A percentile compares a stretch with the other conserved stretches of the same genome.
phyloP scores from a whole-genome alignment of 2,329 filamentous ascomycete genomes.

The Ophiostoma angusticollis region DNA sequence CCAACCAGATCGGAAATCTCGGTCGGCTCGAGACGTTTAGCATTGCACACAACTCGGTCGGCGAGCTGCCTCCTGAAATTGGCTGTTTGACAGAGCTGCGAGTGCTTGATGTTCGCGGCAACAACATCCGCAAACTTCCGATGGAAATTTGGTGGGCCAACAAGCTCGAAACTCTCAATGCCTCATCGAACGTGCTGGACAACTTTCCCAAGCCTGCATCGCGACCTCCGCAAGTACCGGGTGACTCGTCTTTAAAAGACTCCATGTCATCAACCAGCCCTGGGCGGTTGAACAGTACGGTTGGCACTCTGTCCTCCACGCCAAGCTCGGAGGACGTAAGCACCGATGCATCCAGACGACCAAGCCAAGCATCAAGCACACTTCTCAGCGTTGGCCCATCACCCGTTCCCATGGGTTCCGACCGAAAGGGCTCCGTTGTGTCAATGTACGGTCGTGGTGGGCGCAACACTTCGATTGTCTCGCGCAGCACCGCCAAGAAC shows the following conservation, averaged over 20 bases:
- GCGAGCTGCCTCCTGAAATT: conserved; percentile 72
- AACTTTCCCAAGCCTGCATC: conserved; percentile 79
- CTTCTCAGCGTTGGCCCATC: conserved; percentile 65
- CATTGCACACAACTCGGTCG: conserved; percentile 82
- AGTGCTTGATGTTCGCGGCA: conserved; percentile 79
- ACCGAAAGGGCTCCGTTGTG: conserved; percentile 72
- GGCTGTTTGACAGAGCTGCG: conserved; percentile 75
- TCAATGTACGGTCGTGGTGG: conserved; percentile 67
- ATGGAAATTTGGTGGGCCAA: conserved; percentile 94
- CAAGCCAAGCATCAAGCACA: conserved; percentile 72
- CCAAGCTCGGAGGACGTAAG: conserved; percentile 67
- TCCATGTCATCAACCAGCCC: conserved; percentile 23
- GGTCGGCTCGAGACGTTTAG: conserved; percentile 80
- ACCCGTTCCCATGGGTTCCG: conserved; percentile 44
- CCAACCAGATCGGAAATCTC: conserved; percentile 71
- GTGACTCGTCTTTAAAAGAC: conserved; percentile 24
- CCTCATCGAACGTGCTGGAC: conserved; percentile 87
- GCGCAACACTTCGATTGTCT: conserved; percentile 76
- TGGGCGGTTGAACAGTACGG: conserved; percentile 26
- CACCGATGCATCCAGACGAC: conserved; percentile 49
- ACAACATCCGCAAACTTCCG: conserved; percentile 80
- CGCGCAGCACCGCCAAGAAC: conserved; percentile 40
- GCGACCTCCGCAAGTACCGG: conserved; percentile 49
- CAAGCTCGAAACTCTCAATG: conserved; percentile 80
- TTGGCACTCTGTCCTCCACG: conserved; percentile 38